These are phyloP conservation scores for Aechmea fasciata DNA, from an alignment of 176 grass and related monocot genomes.

Conservation along the genomic window DNA sequence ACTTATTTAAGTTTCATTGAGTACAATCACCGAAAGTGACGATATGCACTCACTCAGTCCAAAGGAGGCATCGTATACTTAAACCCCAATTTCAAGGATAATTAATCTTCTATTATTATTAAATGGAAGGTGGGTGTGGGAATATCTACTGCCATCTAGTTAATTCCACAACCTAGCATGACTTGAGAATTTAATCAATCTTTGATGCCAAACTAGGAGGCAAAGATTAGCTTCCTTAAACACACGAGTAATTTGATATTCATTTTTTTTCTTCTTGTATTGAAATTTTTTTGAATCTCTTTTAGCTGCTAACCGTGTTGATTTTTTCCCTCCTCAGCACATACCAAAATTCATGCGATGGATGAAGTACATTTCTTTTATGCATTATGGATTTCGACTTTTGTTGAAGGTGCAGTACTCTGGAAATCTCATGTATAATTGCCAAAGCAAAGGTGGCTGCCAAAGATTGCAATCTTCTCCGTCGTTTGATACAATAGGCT, in stretches of 20 bases:
- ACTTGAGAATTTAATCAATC: too few species aligned
- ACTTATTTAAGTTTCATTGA: too few species aligned
- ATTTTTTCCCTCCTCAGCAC: conserved; percentile 32
- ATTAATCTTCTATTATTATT: too few species aligned
- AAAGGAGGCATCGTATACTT: too few species aligned
- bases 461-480: conserved; percentile 62
- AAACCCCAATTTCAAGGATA: too few species aligned
- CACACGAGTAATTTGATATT: background rate
- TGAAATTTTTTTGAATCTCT: background rate
- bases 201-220: too few species aligned
- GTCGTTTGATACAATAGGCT: conserved; percentile 66
- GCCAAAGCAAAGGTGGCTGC: conserved; percentile 41
- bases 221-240: too few species aligned
- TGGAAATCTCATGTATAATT: conserved; percentile 58
- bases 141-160: too few species aligned
- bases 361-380: conserved; percentile 82
- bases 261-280: background rate
- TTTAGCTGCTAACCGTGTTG: background rate
- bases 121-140: too few species aligned
- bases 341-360: conserved; percentile 68
- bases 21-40: too few species aligned
- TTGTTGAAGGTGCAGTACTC: conserved; percentile 85
- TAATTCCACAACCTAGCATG: too few species aligned
- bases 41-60: too few species aligned
- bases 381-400: conserved; percentile 85